Conservation (phyloP, 2,329 filamentous ascomycete genomes). For the Beauveria sp. region DNA sequence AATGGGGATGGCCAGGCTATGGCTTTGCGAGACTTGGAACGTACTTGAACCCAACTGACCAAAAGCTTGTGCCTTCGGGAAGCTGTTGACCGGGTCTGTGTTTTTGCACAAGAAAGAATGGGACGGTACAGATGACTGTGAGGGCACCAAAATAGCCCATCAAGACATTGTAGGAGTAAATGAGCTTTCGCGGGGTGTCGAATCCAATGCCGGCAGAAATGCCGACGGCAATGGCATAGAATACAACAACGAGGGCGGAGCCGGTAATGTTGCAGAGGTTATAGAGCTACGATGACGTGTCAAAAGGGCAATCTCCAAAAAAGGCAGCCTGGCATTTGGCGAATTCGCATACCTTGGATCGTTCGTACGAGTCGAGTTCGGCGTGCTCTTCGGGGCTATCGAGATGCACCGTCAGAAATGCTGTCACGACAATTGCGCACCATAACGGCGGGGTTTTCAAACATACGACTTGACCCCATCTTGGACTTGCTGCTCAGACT, state of each 20-base stretch:
- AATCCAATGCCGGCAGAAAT: constrained; percentile 16
- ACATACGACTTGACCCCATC: constrained; percentile 12
- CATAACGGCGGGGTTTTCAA: no score
- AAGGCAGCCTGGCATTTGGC: background rate
- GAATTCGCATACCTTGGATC: constrained; percentile 12
- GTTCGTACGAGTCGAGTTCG: constrained; percentile 16
- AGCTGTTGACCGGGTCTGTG: constrained; percentile 18
- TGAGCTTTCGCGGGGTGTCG: constrained; percentile 11
- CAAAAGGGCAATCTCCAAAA: background rate
- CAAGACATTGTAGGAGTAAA: constrained; percentile 14
- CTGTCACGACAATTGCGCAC: background rate
- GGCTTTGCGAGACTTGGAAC: background rate
- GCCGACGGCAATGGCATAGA: constrained; percentile 16
- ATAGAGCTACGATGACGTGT: constrained; percentile 11
- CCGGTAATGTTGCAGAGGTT: constrained; percentile 18
- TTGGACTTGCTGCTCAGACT: constrained; percentile 14
- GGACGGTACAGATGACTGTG: constrained; percentile 15
- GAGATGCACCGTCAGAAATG: background rate
- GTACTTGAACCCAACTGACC: constrained; percentile 14
- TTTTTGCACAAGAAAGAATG: constrained; percentile 19
- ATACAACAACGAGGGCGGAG: constrained; percentile 15
- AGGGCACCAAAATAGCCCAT: constrained; percentile 18
- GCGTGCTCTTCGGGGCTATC: constrained; percentile 13
- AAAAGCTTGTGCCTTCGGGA: constrained; percentile 13
- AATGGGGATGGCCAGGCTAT: background rate